Conservation (phyloP, 2,329 filamentous ascomycete genomes). For the Sordariomycetes sp. region DNA sequence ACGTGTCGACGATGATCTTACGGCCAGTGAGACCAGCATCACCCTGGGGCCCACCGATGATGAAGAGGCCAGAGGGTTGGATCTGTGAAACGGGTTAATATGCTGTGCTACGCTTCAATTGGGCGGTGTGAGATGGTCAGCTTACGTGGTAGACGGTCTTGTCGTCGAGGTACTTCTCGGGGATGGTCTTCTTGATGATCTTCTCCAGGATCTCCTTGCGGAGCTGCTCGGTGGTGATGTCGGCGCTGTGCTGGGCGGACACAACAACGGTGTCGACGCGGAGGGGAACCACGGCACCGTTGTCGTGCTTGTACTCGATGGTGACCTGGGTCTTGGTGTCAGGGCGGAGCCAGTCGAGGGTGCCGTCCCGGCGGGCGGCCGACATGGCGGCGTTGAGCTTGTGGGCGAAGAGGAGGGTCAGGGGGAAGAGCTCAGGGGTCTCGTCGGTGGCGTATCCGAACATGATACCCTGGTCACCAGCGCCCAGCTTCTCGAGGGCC, state of each 20-base stretch:
- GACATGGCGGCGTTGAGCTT: constrained; percentile 96
- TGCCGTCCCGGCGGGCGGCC: constrained; percentile 75
- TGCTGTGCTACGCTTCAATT: neutral
- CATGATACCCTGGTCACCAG: constrained; percentile 99
- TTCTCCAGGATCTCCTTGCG: constrained; percentile 94
- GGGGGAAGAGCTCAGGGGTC: constrained; percentile 91
- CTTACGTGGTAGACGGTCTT: constrained; percentile 89
- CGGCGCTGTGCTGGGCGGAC: constrained; percentile 84
- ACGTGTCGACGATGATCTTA: constrained; percentile 99
- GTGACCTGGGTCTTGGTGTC: constrained; percentile 99
- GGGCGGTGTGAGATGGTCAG: constrained; percentile 10
- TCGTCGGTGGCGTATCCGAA: constrained; percentile 99
- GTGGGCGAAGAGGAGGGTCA: constrained; percentile 90
- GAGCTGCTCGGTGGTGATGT: constrained; percentile 83
- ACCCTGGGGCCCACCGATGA: constrained; percentile 98
- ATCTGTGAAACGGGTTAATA: constrained; percentile 38
- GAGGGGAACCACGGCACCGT: constrained; percentile 82
- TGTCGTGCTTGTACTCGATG: constrained; percentile 95
- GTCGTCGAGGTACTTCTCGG: constrained; percentile 82
- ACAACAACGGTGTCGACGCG: constrained; percentile 96
- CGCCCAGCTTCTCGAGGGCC: constrained; percentile 93
- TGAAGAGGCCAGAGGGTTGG: constrained; percentile 96
- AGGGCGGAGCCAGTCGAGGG: constrained; percentile 86
- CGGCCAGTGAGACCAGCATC: constrained; percentile 96
- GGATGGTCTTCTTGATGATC: constrained; percentile 93